Base-by-base conservation (phyloP, 208 protist species). In the Herpetomonas tarakana region DNA sequence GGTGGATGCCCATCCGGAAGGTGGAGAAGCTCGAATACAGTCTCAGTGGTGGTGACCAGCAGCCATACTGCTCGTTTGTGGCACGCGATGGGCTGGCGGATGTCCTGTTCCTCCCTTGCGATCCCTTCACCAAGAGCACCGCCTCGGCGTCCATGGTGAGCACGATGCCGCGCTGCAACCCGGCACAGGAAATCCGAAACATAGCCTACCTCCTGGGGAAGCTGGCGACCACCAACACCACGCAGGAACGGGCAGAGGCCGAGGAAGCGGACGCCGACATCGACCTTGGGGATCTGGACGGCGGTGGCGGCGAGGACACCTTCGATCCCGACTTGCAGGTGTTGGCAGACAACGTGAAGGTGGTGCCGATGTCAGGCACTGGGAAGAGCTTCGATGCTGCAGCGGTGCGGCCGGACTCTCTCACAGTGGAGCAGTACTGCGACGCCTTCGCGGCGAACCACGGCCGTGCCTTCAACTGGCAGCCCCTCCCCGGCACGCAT, bases 391-490 rank as follows among this genome's bases (percentile, higher is more conserved):
- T 21, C 0, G 21, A 0, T 30, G 7, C 7, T 4, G 6, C 22
- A 41, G 45, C 35, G 24, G n/a, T 1, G 38, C 28, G 24, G 35
- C 54, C 11, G 35, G 35, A 3, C 7, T 19, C n/a, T 1, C 30
- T 66, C 27, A 58, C 49, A 0, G 25, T 74, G 22, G 9, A 38
- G 6, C 52, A 53, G 31, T 78, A 78, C 60, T 52, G 31, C 0
- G 52, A 68, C n/a, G 7, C 12, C 16, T 78, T 73, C 35, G 18
- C 50, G 24, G 26, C 28, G 19, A 21, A 1, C 2, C 65, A 73
- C 47, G 54, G 60, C 6, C 65, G 66, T 30, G 44, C 39, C 22
- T 73, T 78, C 51, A 78, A 78, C 52, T 78, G 72, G 68, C 47
- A 70, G 57, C 44, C 66, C 11, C 61, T 62, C 24, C 62, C 72